Percentiles rank a stretch among this genome's conserved stretches.
These are phyloP conservation scores for Tylopilus balloui DNA, from an alignment of 768 basidiomycete species.

Conservation along the genomic window DNA sequence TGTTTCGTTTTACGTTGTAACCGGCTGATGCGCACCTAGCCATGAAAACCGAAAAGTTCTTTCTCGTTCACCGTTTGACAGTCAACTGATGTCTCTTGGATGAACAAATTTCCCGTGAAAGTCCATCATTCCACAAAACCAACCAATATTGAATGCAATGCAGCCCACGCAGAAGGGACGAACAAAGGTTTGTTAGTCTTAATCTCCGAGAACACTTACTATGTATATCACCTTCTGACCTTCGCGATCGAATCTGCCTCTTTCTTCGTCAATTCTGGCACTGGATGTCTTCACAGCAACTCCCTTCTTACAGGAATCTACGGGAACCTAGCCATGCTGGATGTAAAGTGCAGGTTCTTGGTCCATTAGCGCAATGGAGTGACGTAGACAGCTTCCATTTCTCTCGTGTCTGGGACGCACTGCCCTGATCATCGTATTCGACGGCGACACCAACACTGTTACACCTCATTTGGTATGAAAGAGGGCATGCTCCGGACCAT, in stretches of 20 bases:
- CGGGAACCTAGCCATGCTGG: background rate
- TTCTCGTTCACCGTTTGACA: background rate
- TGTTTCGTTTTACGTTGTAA: background rate
- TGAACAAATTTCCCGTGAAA: background rate
- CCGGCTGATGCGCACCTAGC: background rate
- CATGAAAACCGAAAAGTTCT: background rate
- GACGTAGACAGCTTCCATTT: slow-evolving; percentile 20
- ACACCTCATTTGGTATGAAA: background rate
- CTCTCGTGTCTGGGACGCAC: slow-evolving; percentile 3
- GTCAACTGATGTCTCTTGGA: background rate
- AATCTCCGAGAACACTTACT: slow-evolving; percentile 5
- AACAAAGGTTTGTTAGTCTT: background rate
- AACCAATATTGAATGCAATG: background rate
- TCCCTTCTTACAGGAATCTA: slow-evolving; percentile 12
- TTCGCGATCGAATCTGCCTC: background rate
- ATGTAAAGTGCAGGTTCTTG: too few species aligned
- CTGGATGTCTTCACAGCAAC: slow-evolving; percentile 4
- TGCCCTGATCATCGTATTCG: slow-evolving; percentile 6
- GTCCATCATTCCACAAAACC: background rate
- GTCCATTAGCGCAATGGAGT: background rate
- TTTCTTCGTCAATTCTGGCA: background rate
- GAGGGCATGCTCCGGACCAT: background rate
- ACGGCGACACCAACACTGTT: slow-evolving; percentile 1
- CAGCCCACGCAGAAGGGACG: background rate
- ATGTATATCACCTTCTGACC: background rate